phyloP scores from a whole-genome alignment of 2,329 filamentous ascomycete species.

The Scytalidium lignicola region DNA sequence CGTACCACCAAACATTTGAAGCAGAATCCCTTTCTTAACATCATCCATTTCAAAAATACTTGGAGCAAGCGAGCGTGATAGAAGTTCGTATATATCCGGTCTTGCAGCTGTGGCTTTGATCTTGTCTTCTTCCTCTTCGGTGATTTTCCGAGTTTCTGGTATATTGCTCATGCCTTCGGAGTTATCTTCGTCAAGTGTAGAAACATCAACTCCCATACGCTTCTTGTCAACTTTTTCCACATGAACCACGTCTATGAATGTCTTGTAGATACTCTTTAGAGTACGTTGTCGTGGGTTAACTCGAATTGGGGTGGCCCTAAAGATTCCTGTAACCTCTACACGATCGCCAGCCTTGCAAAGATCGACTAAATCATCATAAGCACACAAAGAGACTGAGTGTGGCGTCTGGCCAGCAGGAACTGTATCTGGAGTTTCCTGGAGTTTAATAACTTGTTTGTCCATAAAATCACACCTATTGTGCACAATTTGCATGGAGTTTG shows the following conservation, averaged over 20 bases:
- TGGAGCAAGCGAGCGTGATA: conserved; percentile 84
- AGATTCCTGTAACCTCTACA: conserved; percentile 93
- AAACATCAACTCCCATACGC: conserved; percentile 83
- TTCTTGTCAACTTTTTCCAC: conserved; percentile 96
- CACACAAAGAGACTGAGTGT: conserved; percentile 92
- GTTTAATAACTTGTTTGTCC: conserved; percentile 97
- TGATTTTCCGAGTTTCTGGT: conserved; percentile 79
- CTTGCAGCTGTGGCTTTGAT: conserved; percentile 77
- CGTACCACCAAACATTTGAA: conserved; percentile 94
- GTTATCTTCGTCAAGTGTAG: conserved; percentile 79
- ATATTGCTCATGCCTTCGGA: conserved; percentile 57
- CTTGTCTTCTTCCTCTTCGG: conserved; percentile 80
- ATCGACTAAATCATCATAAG: conserved; percentile 95
- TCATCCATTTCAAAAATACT: conserved; percentile 98
- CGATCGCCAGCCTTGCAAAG: conserved; percentile 97
- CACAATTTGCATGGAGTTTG: conserved; percentile 96
- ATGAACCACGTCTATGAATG: conserved; percentile 91
- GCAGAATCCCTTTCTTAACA: conserved; percentile 95
- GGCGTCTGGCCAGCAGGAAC: conserved; percentile 95
- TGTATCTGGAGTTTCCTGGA: conserved; percentile 94
- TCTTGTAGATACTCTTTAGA: conserved; percentile 96
- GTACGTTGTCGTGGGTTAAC: conserved; percentile 90
- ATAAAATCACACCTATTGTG: conserved; percentile 94
- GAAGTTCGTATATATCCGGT: conserved; percentile 85
- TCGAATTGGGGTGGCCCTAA: conserved; percentile 88